Evolutionary conservation across 495 filamentous ascomycete genomes (phyloP).

Genomic region (Melanomma pulvis-pyrius): DNA sequence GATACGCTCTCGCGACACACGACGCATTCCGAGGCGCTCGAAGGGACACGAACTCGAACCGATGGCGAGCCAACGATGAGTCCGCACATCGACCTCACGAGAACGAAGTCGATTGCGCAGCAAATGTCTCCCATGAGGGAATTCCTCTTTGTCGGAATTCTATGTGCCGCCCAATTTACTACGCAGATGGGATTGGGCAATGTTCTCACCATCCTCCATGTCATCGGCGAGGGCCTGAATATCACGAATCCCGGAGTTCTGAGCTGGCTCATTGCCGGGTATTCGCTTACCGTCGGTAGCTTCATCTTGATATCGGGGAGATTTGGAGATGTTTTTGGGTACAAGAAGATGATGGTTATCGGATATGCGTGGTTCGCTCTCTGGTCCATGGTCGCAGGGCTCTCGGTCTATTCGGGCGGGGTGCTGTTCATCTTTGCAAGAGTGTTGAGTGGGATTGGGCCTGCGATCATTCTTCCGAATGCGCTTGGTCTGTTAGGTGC

Average conservation of each 20-base stretch:
- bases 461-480: conserved; percentile 56
- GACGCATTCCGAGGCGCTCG: no score
- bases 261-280: conserved; percentile 34
- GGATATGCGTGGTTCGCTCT: conserved; percentile 33
- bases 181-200: conserved; percentile 19
- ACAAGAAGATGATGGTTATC: conserved; percentile 33
- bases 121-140: conserved; percentile 45
- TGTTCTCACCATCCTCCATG: conserved; percentile 11
- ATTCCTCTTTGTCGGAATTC: conserved; percentile 48
- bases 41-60: no score
- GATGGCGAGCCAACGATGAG: no score
- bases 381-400: conserved; percentile 28
- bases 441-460: conserved; percentile 57
- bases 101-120: conserved; percentile 10
- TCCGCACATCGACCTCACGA: background rate
- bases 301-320: conserved; percentile 37
- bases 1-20: no score
- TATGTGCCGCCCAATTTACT: conserved; percentile 50
- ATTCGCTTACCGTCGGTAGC: conserved; percentile 34
- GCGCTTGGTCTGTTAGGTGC: conserved; percentile 53
- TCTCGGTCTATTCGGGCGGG: conserved; percentile 44
- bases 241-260: conserved; percentile 21
- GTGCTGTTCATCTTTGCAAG: conserved; percentile 53
- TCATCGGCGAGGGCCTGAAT: conserved; percentile 6
- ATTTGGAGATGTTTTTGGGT: conserved; percentile 36